Percentiles rank a stretch among this genome's conserved stretches.
phyloP scores from a whole-genome alignment of 1,139 yeast species.

The Geotrichum europaeum region DNA sequence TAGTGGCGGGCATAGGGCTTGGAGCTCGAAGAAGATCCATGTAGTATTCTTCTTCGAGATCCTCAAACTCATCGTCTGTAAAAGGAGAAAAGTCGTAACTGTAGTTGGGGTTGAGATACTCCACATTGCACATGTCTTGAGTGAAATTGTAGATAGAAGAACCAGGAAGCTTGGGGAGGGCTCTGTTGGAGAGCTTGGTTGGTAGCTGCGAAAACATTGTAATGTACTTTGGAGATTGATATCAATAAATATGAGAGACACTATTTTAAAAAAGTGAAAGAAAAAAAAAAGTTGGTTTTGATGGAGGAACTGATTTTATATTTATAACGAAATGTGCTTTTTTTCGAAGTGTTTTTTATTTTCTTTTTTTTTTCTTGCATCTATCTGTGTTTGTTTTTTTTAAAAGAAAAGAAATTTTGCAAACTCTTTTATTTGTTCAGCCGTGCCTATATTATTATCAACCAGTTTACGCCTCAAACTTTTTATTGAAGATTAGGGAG shows the following conservation, averaged over 20 bases:
- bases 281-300: not conserved
- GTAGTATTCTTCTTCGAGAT: conserved; percentile 72
- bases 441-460: not conserved
- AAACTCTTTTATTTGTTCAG: not conserved
- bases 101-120: conserved; percentile 1
- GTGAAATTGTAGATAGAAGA: not conserved
- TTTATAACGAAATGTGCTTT: not conserved
- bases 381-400: not conserved
- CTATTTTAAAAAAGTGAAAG: not conserved
- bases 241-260: not conserved
- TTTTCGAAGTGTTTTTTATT: not conserved
- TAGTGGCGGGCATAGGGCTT: not conserved
- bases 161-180: conserved; percentile 6
- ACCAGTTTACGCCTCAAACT: not conserved
- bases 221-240: not conserved
- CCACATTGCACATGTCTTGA: not conserved
- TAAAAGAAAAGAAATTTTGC: not conserved
- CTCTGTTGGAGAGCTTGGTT: not conserved
- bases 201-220: conserved; percentile 1
- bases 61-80: conserved; percentile 51
- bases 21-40: conserved; percentile 23
- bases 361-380: not conserved
- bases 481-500: not conserved
- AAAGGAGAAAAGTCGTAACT: not conserved
- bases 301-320: not conserved